Evolutionary conservation across 2,329 filamentous ascomycete species (phyloP).

Genomic region (Neodidymelliopsis sp.): DNA sequence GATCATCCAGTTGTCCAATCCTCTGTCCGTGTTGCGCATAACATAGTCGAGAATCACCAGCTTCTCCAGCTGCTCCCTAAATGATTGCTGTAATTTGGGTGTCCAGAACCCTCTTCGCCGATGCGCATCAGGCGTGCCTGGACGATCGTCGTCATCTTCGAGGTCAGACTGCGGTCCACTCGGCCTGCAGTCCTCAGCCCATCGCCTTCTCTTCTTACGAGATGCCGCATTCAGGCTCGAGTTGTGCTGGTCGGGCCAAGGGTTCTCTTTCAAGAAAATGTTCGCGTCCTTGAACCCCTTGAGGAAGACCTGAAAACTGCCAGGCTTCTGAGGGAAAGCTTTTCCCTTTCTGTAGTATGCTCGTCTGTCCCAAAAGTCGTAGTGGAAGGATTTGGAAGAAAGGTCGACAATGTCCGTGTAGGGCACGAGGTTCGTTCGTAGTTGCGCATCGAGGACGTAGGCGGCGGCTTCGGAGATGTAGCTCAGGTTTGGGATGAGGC

Average conservation of each 20-base stretch:
- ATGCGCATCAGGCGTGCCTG: constrained; percentile 43
- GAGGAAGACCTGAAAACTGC: constrained; percentile 96
- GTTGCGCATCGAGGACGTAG: constrained; percentile 89
- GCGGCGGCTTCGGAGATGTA: constrained; percentile 98
- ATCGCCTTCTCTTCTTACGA: constrained; percentile 69
- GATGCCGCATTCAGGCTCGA: constrained; percentile 72
- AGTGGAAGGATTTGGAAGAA: constrained; percentile 96
- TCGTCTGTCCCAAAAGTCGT: constrained; percentile 95
- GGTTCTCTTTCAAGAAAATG: constrained; percentile 90
- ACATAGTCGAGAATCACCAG: constrained; percentile 98
- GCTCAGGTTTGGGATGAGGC: constrained; percentile 94
- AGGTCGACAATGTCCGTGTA: constrained; percentile 95
- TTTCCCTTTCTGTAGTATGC: constrained; percentile 89
- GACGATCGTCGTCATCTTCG: constrained; percentile 63
- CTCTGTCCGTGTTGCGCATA: constrained; percentile 97
- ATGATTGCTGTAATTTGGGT: constrained; percentile 84
- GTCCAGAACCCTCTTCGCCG: constrained; percentile 79
- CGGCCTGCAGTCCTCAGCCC: constrained; percentile 85
- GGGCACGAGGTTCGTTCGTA: constrained; percentile 90
- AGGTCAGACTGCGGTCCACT: constrained; percentile 65
- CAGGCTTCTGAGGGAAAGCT: constrained; percentile 84
- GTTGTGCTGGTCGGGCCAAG: constrained; percentile 91
- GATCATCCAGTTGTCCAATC: constrained; percentile 99
- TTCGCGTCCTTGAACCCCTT: constrained; percentile 98
- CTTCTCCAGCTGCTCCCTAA: constrained; percentile 95